Evolutionary conservation across 495 filamentous ascomycete genomes (phyloP).

Genomic region (Saxispiralis lemnorum): DNA sequence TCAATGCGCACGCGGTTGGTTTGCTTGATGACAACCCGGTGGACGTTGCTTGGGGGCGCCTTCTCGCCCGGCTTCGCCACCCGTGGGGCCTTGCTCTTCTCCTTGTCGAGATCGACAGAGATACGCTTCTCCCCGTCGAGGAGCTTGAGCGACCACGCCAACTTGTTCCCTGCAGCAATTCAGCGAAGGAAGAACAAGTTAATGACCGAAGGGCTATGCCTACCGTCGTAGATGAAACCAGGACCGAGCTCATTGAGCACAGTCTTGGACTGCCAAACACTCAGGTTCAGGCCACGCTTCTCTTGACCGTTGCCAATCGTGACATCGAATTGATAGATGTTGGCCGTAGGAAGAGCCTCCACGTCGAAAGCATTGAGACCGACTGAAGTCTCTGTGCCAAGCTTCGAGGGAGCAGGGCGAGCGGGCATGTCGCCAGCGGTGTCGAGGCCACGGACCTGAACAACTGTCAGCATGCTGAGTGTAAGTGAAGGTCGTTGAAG

Average conservation of each 20-base stretch:
- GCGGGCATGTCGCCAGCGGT: background rate
- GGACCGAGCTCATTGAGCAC: slow-evolving; percentile 36
- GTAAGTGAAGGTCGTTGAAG: too few relatives aligned
- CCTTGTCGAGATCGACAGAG: slow-evolving; percentile 48
- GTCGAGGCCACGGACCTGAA: slow-evolving; percentile 12
- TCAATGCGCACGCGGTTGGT: slow-evolving; percentile 45
- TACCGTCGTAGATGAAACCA: slow-evolving; percentile 53
- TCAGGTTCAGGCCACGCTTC: slow-evolving; percentile 45
- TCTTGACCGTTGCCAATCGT: slow-evolving; percentile 42
- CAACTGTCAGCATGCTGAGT: too few relatives aligned
- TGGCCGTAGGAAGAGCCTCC: slow-evolving; percentile 29
- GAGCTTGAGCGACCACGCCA: slow-evolving; percentile 44
- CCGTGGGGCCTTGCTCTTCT: slow-evolving; percentile 23
- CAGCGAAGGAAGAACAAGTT: too few relatives aligned
- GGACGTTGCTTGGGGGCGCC: slow-evolving; percentile 26
- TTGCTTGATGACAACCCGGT: slow-evolving; percentile 38
- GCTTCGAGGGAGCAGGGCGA: slow-evolving; percentile 7
- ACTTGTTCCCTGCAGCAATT: slow-evolving; percentile 30
- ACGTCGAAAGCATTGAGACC: slow-evolving; percentile 60
- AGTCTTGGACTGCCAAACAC: slow-evolving; percentile 49
- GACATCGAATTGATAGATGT: slow-evolving; percentile 74
- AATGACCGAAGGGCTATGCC: too few relatives aligned
- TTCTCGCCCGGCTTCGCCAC: slow-evolving; percentile 12
- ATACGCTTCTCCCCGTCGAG: slow-evolving; percentile 28
- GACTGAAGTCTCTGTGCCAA: slow-evolving; percentile 40